Percentiles rank a stretch among this genome's conserved stretches.
Evolutionary conservation across 225 moss, liverwort and hornwort genomes (phyloP).

Genomic region (Asterella californica): DNA sequence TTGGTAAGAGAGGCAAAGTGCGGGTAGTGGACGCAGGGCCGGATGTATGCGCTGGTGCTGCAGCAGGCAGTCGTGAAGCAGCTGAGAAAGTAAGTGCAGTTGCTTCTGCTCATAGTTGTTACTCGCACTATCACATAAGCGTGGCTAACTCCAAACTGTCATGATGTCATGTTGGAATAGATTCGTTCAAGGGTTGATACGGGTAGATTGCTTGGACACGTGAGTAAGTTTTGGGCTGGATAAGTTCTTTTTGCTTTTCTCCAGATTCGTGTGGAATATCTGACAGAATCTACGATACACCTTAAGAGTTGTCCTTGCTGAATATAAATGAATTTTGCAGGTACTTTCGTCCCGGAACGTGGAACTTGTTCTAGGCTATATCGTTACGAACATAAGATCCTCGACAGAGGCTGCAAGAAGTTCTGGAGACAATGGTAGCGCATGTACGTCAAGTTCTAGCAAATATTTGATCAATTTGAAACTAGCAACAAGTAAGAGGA

Average conservation of each 20-base stretch:
- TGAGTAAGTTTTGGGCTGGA: neutral
- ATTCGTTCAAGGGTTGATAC: too few relatives aligned
- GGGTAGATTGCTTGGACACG: too few relatives aligned
- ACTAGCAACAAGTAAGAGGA: constrained; percentile 48
- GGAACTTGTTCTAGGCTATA: constrained; percentile 69
- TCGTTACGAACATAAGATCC: constrained; percentile 58
- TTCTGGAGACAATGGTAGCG: constrained; percentile 37
- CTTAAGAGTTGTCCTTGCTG: neutral
- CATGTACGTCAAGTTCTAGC: constrained; percentile 21
- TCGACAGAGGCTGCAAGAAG: constrained; percentile 9
- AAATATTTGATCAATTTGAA: constrained; percentile 54
- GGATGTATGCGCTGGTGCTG: constrained; percentile 71
- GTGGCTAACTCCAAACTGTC: neutral
- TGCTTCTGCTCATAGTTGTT: neutral
- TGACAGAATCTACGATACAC: neutral
- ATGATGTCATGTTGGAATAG: too few relatives aligned
- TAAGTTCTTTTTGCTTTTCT: neutral
- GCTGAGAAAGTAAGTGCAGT: constrained; percentile 57
- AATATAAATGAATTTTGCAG: constrained; percentile 33
- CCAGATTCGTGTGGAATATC: too few relatives aligned
- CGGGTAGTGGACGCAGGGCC: constrained; percentile 73
- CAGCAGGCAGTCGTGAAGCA: constrained; percentile 82
- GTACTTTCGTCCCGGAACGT: constrained; percentile 75
- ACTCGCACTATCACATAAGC: neutral
- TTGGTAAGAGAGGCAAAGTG: constrained; percentile 67